Base-by-base conservation (phyloP, 1,284 basidiomycete genomes). In the Chalciporus piperatoides region DNA sequence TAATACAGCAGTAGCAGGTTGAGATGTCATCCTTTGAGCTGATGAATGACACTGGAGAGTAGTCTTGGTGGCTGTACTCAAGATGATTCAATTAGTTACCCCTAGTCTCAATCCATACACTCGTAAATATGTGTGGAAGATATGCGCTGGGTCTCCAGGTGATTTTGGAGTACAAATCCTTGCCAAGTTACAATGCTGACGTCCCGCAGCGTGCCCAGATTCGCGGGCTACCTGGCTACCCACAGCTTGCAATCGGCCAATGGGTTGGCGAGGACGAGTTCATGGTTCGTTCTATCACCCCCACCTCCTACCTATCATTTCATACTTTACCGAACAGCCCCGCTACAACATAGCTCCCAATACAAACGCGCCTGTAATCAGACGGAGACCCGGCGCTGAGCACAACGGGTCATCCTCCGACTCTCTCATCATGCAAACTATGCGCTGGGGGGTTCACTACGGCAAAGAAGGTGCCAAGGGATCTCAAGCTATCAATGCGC, bases 381-480 rank as follows among this genome's bases (percentile, higher is more conserved):
- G 81, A 21, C 74, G 76, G 19, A 46, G 28, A 24, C 40, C 38
- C 1, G 12, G 17, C 28, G 37, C 44, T 7, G 44, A 48, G 10
- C 37, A 41, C 1, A 27, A 42, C 7, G 52, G 45, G 9, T 15
- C 55, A 12, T 3, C 14, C 9, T 41, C 57, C 9, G 1, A 32
- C 10, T 12, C 56, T 9, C 58, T 79, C 23, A 63, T 82, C 10
- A 61, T 88, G 56, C 84, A 87, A 27, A 80, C 83, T 4, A 91
- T 92, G 92, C 86, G 85, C 62, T 97, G 94, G 94, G 94, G 94
- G 1, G 75, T 97, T 2, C 84, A 90, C 61, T 95, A 86, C 80
- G 84, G 80, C 60, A 92, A 92, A 62, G 78, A 84, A 36, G 80
- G 85, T 47, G 79, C 86, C 53, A 80, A 78, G 46, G 72, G 73